phyloP scores from a whole-genome alignment of 352 stramenopile genomes.

The Thraustotheca clavata region DNA sequence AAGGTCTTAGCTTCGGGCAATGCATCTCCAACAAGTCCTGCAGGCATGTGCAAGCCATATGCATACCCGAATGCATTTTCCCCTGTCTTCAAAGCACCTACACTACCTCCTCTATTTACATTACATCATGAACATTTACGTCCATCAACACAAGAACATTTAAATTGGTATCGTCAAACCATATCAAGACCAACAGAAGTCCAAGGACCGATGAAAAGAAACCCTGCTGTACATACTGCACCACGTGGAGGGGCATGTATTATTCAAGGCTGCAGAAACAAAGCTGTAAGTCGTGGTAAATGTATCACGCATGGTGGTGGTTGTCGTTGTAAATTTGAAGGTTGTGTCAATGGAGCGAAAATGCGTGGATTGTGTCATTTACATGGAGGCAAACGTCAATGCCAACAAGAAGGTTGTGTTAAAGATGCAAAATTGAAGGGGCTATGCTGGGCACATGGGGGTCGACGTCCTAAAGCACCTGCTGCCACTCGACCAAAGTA shows the following conservation, averaged over 20 bases:
- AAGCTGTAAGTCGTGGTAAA: slow-evolving; percentile 19
- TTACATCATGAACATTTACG: neutral
- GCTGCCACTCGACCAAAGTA: neutral
- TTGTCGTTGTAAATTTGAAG: slow-evolving; percentile 10
- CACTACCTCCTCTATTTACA: neutral
- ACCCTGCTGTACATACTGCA: neutral
- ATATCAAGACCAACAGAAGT: neutral
- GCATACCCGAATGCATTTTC: neutral
- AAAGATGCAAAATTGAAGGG: slow-evolving; percentile 24
- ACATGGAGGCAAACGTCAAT: slow-evolving; percentile 13
- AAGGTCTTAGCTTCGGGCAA: neutral
- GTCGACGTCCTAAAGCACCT: neutral
- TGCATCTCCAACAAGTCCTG: neutral
- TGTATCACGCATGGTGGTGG: slow-evolving; percentile 24
- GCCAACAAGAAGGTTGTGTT: slow-evolving; percentile 18
- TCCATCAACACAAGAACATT: neutral
- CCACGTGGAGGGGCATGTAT: slow-evolving; percentile 17
- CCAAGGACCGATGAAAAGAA: neutral
- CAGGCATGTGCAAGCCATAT: neutral
- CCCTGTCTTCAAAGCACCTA: neutral
- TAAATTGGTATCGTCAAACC: neutral
- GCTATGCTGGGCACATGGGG: slow-evolving; percentile 24
- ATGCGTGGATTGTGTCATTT: neutral
- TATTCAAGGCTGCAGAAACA: slow-evolving; percentile 18
- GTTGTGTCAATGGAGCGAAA: slow-evolving; percentile 15